Evolutionary conservation across 108 stramenopile genomes (phyloP), one percentile per base, ranked within the genome.

Genomic region (Nitzschia sp.): DNA sequence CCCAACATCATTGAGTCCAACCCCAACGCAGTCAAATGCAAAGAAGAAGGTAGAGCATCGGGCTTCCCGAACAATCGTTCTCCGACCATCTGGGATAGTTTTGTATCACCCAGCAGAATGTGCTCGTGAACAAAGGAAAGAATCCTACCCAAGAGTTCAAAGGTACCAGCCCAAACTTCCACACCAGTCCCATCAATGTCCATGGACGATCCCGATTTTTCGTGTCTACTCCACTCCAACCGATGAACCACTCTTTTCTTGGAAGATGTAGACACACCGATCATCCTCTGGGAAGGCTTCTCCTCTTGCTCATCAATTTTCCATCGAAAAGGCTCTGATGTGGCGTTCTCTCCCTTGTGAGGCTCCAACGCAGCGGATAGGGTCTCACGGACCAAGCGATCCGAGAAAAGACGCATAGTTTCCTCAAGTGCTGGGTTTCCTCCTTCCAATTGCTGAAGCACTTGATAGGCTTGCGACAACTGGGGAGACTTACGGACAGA

Each of bases 31-130:
- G 66, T 71, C 7, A 84, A 73, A 29, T 78, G 80, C 42, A 83
- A 46, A 14, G 60, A 41, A 0, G 73, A 58, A 2, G 79, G 63
- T 39, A 76, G 52, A 12, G 75, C 65, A 5, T 81, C 38, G 10
- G 86, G 87, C 25, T 65, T 71, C 17, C 86, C 86, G 40, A 88
- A 88, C 10, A 87, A 56, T 39, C 63, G 52, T 10, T 69, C 77
- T 9, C 88, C 91, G 10, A 87, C 74, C 22, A 80, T 37, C 8
- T 62, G 41, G 21, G 83, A 83, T 9, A 89, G 63, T 10, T 59
- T 69, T 7, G 67, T n/a, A 10, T 84, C 67, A 10, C 63, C 29
- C 15, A 86, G 48, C 1, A 92, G 67, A 3, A 84, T 74, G 29
- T 81, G 71, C 10, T 74, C 51, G 34, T 80, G 74, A 15, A 87